phyloP scores from a whole-genome alignment of 2,329 filamentous ascomycete genomes.

The Fusarium domesticum region DNA sequence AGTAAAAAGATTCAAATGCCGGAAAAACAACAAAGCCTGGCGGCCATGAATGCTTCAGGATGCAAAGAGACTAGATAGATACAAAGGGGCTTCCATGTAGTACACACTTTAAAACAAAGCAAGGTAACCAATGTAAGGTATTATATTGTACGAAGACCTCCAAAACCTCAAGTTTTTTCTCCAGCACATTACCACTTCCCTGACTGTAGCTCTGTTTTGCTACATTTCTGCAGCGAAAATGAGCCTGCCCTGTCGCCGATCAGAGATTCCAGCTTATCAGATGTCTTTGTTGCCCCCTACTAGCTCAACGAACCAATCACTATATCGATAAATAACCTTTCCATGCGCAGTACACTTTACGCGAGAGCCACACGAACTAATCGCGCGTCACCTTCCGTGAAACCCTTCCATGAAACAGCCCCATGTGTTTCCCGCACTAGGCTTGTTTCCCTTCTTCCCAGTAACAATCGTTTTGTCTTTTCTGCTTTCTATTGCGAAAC shows the following conservation, averaged over 20 bases:
- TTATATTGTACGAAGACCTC: too few species aligned
- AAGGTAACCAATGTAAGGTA: too few species aligned
- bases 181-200: constrained; percentile 13
- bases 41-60: too few species aligned
- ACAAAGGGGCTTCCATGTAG: too few species aligned
- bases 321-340: not conserved
- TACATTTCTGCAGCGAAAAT: not conserved
- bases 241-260: constrained; percentile 5
- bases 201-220: not conserved
- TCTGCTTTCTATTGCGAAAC: constrained; percentile 8
- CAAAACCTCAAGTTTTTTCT: too few species aligned
- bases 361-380: constrained; percentile 30
- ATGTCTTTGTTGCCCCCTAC: constrained; percentile 4
- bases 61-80: too few species aligned
- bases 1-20: too few species aligned
- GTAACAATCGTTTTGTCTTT: constrained; percentile 13
- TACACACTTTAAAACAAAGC: too few species aligned
- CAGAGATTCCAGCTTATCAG: constrained; percentile 7
- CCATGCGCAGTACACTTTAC: constrained; percentile 25
- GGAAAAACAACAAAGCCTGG: too few species aligned
- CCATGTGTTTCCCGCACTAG: too few species aligned
- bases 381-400: too few species aligned
- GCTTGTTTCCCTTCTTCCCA: too few species aligned
- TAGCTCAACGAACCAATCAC: not conserved
- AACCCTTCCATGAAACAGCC: constrained; percentile 6